These are phyloP conservation scores for Hypseocharis bilobata DNA, from an alignment of 441 rosid genomes.

Conservation along the genomic window DNA sequence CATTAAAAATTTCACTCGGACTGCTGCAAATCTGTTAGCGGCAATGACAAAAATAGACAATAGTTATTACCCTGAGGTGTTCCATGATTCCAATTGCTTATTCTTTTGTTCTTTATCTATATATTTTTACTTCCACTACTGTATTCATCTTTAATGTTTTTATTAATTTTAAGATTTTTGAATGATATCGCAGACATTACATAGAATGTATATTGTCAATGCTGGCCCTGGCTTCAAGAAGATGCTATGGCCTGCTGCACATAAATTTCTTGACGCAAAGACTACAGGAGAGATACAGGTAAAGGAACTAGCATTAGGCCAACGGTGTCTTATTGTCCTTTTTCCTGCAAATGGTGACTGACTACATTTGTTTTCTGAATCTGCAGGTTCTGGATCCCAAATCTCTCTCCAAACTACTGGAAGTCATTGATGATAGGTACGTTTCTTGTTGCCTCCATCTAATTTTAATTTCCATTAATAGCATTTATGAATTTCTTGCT, in stretches of 20 bases:
- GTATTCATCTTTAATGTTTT: background rate
- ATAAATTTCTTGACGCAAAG: conserved; percentile 78
- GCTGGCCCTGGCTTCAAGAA: conserved; percentile 92
- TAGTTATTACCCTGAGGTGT: conserved; percentile 94
- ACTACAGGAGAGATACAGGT: conserved; percentile 82
- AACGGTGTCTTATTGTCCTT: conserved; percentile 10
- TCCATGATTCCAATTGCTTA: conserved; percentile 12
- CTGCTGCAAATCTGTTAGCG: conserved; percentile 76
- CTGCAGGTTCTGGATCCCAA: conserved; percentile 81
- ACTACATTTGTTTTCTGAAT: conserved; percentile 14
- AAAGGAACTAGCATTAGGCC: conserved; percentile 19
- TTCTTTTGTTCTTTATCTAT: conserved; percentile 8
- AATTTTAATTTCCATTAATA: background rate
- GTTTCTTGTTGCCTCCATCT: conserved; percentile 17
- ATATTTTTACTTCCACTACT: conserved; percentile 20
- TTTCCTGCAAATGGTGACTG: conserved; percentile 9
- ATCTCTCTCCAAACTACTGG: conserved; percentile 58
- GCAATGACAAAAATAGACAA: conserved; percentile 71
- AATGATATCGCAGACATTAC: conserved; percentile 55
- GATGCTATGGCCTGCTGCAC: conserved; percentile 98
- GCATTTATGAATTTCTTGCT: conserved; percentile 13
- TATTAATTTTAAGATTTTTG: too few relatives aligned
- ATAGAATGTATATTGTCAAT: conserved; percentile 79
- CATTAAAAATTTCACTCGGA: conserved; percentile 71
- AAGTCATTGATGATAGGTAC: conserved; percentile 73